Evolutionary conservation across 805 yeast genomes (phyloP).

Genomic region (Wickerhamiella lipophila): DNA sequence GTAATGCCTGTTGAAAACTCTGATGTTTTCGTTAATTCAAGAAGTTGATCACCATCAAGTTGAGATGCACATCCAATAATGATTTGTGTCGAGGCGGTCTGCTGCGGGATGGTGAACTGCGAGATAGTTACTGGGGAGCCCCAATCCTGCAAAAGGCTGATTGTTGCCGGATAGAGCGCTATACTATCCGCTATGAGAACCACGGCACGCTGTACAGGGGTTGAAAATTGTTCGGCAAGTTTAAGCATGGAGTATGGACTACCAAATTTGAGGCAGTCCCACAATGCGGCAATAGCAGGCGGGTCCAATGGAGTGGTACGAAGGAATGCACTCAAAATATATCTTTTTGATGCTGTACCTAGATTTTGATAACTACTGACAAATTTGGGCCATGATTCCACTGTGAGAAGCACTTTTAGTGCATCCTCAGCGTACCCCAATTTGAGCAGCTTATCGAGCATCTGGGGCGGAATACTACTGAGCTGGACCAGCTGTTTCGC

Average conservation of each 20-base stretch:
- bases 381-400: slow-evolving; percentile 2
- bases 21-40: slow-evolving; percentile 28
- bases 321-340: slow-evolving; percentile 12
- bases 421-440: slow-evolving; percentile 20
- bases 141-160: slow-evolving; percentile 25
- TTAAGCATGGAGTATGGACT: neutral
- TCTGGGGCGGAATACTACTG: slow-evolving; percentile 5
- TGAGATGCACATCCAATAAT: slow-evolving; percentile 31
- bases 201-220: slow-evolving; percentile 17
- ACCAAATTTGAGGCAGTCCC: slow-evolving; percentile 13
- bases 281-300: slow-evolving; percentile 16
- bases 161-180: slow-evolving; percentile 6
- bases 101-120: slow-evolving; percentile 33
- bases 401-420: neutral
- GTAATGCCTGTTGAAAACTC: slow-evolving; percentile 42
- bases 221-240: neutral
- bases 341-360: slow-evolving; percentile 16
- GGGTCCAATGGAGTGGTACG: slow-evolving; percentile 1
- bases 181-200: slow-evolving; percentile 15
- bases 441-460: slow-evolving; percentile 20
- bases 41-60: slow-evolving; percentile 20
- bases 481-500: slow-evolving; percentile 15
- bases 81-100: slow-evolving; percentile 38
- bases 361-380: slow-evolving; percentile 4
- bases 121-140: slow-evolving; percentile 31